Percentiles rank a stretch among this genome's conserved stretches.
Evolutionary conservation across 192 early-diverging fungal species (phyloP).

Genomic region (Thoreauomyces humboldtii): DNA sequence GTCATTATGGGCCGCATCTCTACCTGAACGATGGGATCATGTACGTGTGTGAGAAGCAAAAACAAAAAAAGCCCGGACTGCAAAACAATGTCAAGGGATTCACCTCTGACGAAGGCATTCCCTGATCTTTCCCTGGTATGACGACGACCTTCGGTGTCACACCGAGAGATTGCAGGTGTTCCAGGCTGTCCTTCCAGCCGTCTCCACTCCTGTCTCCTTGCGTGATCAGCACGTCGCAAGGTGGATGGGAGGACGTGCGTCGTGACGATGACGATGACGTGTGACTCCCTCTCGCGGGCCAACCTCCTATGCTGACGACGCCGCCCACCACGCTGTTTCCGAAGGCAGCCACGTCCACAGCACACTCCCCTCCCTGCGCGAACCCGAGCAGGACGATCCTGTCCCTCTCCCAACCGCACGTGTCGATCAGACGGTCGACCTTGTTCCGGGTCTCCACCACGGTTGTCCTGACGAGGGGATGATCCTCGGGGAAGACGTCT

Average conservation of each 20-base stretch:
- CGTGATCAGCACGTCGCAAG: too few relatives aligned
- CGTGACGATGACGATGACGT: too few relatives aligned
- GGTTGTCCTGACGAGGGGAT: background rate
- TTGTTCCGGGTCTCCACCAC: background rate
- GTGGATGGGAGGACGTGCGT: too few relatives aligned
- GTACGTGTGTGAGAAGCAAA: constrained; percentile 1
- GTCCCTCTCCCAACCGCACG: constrained; percentile 32
- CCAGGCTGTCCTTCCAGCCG: too few relatives aligned
- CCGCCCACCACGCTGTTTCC: constrained; percentile 50
- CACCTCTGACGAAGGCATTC: constrained; percentile 59
- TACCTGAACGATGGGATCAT: background rate
- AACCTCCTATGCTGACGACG: constrained; percentile 63
- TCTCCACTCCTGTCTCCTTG: too few relatives aligned
- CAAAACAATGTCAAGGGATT: constrained; percentile 5
- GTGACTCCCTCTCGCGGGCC: constrained; percentile 36
- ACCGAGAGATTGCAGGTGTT: too few relatives aligned
- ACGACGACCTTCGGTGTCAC: too few relatives aligned
- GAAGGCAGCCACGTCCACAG: constrained; percentile 63
- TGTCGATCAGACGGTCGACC: constrained; percentile 40
- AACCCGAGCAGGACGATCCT: constrained; percentile 71
- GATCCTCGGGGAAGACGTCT: constrained; percentile 27
- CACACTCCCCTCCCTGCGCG: constrained; percentile 67
- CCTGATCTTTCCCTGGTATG: constrained; percentile 59
- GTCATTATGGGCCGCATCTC: constrained; percentile 66
- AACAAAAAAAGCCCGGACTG: background rate